Percentiles rank a stretch among this genome's conserved stretches.
Conservation (phyloP, 2,329 filamentous ascomycete species). For the Massarina eburnea region DNA sequence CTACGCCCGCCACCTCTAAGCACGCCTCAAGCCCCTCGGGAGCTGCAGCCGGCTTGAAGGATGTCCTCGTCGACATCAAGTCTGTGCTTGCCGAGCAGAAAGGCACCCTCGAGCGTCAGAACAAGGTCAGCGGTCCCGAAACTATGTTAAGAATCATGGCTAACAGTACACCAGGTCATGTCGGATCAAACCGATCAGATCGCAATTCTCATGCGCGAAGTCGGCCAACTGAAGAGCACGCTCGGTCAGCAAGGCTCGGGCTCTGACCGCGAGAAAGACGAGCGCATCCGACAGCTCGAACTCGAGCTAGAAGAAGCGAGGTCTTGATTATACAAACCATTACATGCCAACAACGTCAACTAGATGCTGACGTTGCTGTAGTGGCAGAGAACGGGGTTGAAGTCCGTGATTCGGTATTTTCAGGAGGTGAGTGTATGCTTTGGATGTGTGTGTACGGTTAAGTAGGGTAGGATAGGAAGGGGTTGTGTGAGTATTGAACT, state of each 20-base stretch:
- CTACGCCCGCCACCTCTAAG: slow-evolving; percentile 45
- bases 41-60: slow-evolving; percentile 59
- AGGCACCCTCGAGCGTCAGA: slow-evolving; percentile 12
- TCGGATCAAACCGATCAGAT: slow-evolving; percentile 77
- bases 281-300: slow-evolving; percentile 44
- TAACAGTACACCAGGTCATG: slow-evolving; percentile 60
- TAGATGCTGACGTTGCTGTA: background rate
- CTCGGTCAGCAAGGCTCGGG: slow-evolving; percentile 51
- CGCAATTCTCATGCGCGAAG: slow-evolving; percentile 64
- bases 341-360: background rate
- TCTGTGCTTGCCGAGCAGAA: slow-evolving; percentile 74
- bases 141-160: background rate
- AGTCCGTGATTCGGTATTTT: background rate
- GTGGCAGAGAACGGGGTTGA: background rate
- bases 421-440: background rate
- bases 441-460: background rate
- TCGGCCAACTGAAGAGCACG: slow-evolving; percentile 70
- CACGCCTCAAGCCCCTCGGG: slow-evolving; percentile 43
- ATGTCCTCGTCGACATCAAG: slow-evolving; percentile 76
- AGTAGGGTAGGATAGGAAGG: background rate
- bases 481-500: slow-evolving; percentile 1
- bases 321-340: slow-evolving; percentile 34
- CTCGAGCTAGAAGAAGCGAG: slow-evolving; percentile 45
- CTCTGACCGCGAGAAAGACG: slow-evolving; percentile 42
- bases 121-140: slow-evolving; percentile 1